Evolutionary conservation across 768 basidiomycete species (phyloP).

Genomic region (Paxillus ammoniavirescens): DNA sequence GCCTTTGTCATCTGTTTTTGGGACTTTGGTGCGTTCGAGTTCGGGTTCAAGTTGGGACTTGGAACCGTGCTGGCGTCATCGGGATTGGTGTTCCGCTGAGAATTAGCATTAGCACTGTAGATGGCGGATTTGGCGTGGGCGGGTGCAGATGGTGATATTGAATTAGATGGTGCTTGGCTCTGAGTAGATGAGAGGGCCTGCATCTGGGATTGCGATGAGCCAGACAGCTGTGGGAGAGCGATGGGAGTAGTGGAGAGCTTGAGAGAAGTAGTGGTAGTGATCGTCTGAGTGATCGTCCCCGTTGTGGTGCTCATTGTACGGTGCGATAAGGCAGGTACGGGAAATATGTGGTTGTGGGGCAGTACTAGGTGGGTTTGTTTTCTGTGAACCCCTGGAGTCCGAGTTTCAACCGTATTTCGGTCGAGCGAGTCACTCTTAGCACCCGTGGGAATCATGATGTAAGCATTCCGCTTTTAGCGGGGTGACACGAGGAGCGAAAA

Average conservation of each 20-base stretch:
- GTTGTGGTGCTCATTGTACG: conserved; percentile 7
- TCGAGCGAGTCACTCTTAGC: conserved; percentile 18
- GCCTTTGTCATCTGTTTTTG: conserved; percentile 81
- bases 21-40: conserved; percentile 31
- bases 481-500: too few relatives aligned
- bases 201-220: not conserved
- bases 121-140: not conserved
- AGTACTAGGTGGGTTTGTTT: too few relatives aligned
- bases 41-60: conserved; percentile 7
- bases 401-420: too few relatives aligned
- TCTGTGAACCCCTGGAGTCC: not conserved
- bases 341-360: not conserved
- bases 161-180: not conserved
- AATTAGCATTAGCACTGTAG: not conserved
- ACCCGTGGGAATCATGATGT: conserved; percentile 21
- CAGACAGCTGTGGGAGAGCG: conserved; percentile 1
- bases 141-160: not conserved
- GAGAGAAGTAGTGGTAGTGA: conserved; percentile 12
- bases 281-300: conserved; percentile 26
- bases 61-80: not conserved
- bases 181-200: conserved; percentile 1
- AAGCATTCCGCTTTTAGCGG: conserved; percentile 14
- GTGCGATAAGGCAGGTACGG: too few relatives aligned
- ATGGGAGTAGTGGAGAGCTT: conserved; percentile 12
- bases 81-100: not conserved